Evolutionary conservation across 306 rosid genomes (phyloP).

Genomic region (Notholithocarpus densiflorus): DNA sequence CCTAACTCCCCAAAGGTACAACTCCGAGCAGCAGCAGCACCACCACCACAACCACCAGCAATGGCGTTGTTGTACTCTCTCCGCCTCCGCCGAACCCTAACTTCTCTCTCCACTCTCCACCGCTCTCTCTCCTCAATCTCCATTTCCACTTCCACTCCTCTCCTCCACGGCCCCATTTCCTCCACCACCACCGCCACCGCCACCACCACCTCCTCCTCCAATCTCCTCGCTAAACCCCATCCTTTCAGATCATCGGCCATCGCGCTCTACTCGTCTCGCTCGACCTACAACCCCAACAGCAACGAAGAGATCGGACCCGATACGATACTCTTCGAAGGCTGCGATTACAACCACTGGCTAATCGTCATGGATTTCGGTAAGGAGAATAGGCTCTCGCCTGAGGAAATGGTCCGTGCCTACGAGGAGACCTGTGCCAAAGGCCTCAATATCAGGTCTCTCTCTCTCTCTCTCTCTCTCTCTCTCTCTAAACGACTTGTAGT

Average conservation of each 20-base stretch:
- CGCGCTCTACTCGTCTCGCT: conserved; percentile 38
- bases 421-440: conserved; percentile 81
- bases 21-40: no score
- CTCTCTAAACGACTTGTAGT: no score
- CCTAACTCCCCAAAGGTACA: conserved; percentile 15
- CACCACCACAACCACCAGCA: no score
- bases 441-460: conserved; percentile 59
- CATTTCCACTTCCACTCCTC: not conserved
- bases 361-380: conserved; percentile 60
- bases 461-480: not conserved
- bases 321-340: conserved; percentile 77
- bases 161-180: not conserved
- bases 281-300: conserved; percentile 1
- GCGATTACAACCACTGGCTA: conserved; percentile 89
- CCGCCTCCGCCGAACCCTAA: conserved; percentile 50
- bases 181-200: not conserved
- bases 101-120: conserved; percentile 31
- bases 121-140: conserved; percentile 27
- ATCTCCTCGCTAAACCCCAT: conserved; percentile 27
- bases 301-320: conserved; percentile 59
- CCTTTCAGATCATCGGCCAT: conserved; percentile 34
- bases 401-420: conserved; percentile 57
- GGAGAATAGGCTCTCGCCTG: conserved; percentile 46
- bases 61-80: conserved; percentile 59
- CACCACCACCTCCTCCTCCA: not conserved